These are phyloP conservation scores for Pinus taeda DNA, from an alignment of 75 land plant species.

Conservation along the genomic window DNA sequence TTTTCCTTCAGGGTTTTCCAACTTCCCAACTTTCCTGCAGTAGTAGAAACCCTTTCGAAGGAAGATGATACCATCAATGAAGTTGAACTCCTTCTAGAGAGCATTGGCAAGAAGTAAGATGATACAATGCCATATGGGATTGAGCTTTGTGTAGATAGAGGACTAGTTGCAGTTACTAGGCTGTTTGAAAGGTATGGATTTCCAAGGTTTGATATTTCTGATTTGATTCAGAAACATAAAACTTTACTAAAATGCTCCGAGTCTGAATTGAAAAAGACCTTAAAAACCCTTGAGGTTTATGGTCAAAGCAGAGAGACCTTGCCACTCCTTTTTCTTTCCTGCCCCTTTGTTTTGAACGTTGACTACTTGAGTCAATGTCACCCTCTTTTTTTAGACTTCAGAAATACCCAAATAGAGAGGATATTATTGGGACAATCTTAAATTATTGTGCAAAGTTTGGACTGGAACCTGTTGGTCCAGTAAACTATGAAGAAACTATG, in stretches of 20 bases:
- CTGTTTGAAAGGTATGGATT: slow-evolving; percentile 36
- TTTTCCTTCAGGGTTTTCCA: too few relatives aligned
- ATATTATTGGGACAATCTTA: slow-evolving; percentile 21
- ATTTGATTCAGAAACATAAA: slow-evolving; percentile 20
- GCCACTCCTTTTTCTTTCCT: not conserved
- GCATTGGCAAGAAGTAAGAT: not conserved
- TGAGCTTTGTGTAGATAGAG: slow-evolving; percentile 4
- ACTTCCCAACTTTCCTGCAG: too few relatives aligned
- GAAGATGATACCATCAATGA: not conserved
- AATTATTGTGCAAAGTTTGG: slow-evolving; percentile 16
- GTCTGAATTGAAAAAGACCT: not conserved
- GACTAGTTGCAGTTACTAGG: slow-evolving; percentile 4
- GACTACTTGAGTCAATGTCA: not conserved
- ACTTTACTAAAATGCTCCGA: not conserved
- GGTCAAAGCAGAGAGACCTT: not conserved
- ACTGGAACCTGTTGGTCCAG: slow-evolving; percentile 16
- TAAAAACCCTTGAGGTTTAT: slow-evolving; percentile 4
- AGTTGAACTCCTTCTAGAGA: slow-evolving; percentile 1
- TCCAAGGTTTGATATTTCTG: slow-evolving; percentile 14
- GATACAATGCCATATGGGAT: not conserved
- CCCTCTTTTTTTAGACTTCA: slow-evolving; percentile 14
- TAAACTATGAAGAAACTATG: slow-evolving; percentile 11
- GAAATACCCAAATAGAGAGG: slow-evolving; percentile 17
- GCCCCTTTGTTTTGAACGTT: not conserved
- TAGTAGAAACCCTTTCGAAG: not conserved